Evolutionary conservation across 768 basidiomycete genomes (phyloP).

Genomic region (Trametes coccinea): DNA sequence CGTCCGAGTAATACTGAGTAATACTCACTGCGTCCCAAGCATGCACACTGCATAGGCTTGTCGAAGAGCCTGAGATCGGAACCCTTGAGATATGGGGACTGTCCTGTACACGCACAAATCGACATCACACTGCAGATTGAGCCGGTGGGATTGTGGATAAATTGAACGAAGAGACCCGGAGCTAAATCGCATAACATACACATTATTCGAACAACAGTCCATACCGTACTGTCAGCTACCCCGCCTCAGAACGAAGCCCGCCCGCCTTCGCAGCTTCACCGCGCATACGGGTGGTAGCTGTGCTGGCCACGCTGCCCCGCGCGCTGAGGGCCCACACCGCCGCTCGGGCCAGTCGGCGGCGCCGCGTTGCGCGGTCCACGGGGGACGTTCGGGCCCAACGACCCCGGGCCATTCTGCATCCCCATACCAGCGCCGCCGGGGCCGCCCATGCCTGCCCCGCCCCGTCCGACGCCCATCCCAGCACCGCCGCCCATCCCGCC

Average conservation of each 20-base stretch:
- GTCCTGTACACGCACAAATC: no score
- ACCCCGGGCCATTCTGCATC: slow-evolving; percentile 21
- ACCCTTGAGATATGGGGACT: no score
- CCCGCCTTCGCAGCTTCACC: slow-evolving; percentile 36
- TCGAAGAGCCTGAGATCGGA: no score
- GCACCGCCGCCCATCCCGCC: slow-evolving; percentile 25
- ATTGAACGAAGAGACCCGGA: not conserved
- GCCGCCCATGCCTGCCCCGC: slow-evolving; percentile 19
- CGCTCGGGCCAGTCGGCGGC: slow-evolving; percentile 45
- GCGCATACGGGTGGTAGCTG: slow-evolving; percentile 83
- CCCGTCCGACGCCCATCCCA: slow-evolving; percentile 39
- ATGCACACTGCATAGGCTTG: not conserved
- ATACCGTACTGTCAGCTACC: not conserved
- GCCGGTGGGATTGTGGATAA: not conserved
- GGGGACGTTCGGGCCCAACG: slow-evolving; percentile 40
- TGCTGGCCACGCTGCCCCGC: slow-evolving; percentile 72
- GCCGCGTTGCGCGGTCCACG: slow-evolving; percentile 60
- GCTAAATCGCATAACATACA: slow-evolving; percentile 7
- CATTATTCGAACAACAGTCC: slow-evolving; percentile 16
- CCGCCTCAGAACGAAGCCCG: not conserved
- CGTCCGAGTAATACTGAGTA: not conserved
- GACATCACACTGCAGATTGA: no score
- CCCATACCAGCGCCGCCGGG: slow-evolving; percentile 18
- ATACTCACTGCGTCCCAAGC: no score
- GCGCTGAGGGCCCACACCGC: slow-evolving; percentile 60